These are phyloP conservation scores for Allantophomopsis lycopodina DNA, from an alignment of 2,329 filamentous ascomycete species.

Conservation along the genomic window DNA sequence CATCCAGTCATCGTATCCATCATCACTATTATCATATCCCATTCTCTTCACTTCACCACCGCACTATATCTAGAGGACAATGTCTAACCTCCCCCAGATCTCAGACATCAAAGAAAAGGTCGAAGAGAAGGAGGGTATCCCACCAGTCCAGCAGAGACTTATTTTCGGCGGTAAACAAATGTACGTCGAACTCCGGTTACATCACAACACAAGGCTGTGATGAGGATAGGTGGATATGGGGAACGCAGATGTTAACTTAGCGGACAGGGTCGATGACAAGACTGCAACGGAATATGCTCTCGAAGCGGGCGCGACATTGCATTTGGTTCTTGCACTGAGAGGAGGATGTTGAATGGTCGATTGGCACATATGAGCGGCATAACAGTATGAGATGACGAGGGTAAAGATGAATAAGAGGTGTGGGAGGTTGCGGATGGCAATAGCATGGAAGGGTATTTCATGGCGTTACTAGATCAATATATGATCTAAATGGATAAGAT, in stretches of 20 bases:
- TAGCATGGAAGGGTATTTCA: no score
- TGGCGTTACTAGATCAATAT: no score
- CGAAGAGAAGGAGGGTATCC: constrained; percentile 97
- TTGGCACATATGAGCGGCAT: no score
- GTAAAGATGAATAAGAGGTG: no score
- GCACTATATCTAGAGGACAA: no score
- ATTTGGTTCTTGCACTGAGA: constrained; percentile 87
- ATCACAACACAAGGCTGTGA: not conserved
- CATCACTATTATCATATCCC: no score
- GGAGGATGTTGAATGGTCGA: constrained; percentile 38
- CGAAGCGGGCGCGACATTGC: constrained; percentile 82
- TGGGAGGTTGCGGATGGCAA: no score
- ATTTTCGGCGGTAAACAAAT: constrained; percentile 98
- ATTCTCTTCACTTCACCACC: no score
- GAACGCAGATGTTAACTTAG: not conserved
- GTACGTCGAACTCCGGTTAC: constrained; percentile 35
- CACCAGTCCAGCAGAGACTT: constrained; percentile 87
- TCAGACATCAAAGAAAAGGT: constrained; percentile 97
- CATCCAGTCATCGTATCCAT: no score
- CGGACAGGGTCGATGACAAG: constrained; percentile 81
- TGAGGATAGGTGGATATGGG: no score
- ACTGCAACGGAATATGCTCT: constrained; percentile 83
- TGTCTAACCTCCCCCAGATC: constrained; percentile 38
- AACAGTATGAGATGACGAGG: no score
- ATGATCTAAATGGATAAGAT: no score